Evolutionary conservation across 2,329 filamentous ascomycete genomes (phyloP).

Genomic region (Fusarium vanettenii): DNA sequence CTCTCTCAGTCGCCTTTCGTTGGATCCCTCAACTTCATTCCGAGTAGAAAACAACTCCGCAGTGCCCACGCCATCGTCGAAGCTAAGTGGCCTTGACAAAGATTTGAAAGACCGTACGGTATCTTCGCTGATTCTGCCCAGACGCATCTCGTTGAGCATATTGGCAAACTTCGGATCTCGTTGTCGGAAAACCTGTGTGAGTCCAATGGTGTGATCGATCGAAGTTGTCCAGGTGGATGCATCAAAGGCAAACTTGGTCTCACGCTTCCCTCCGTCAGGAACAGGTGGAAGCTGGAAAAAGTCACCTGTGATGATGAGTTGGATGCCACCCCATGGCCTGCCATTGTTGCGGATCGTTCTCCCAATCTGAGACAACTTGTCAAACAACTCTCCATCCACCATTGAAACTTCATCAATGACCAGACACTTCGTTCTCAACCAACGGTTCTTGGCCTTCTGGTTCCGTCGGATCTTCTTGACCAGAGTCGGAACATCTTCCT

Average conservation of each 20-base stretch:
- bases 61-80: constrained; percentile 74
- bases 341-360: constrained; percentile 89
- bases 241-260: constrained; percentile 92
- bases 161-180: constrained; percentile 87
- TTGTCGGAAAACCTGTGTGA: constrained; percentile 97
- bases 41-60: constrained; percentile 96
- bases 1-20: constrained; percentile 76
- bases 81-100: constrained; percentile 76
- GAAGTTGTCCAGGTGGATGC: constrained; percentile 91
- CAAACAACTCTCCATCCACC: constrained; percentile 97
- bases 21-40: constrained; percentile 88
- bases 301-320: constrained; percentile 94
- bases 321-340: constrained; percentile 93
- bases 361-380: constrained; percentile 92
- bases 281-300: constrained; percentile 98
- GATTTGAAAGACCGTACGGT: constrained; percentile 82
- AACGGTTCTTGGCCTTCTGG: constrained; percentile 86
- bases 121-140: constrained; percentile 81
- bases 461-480: constrained; percentile 93
- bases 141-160: constrained; percentile 98
- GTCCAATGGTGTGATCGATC: constrained; percentile 93
- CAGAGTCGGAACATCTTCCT: constrained; percentile 82
- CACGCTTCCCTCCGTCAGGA: constrained; percentile 75
- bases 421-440: constrained; percentile 88
- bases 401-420: constrained; percentile 97